Percentiles rank a stretch among this genome's conserved stretches.
Evolutionary conservation across 176 grass and related monocot species (phyloP).

Genomic region (Bolboschoenus planiculmis): DNA sequence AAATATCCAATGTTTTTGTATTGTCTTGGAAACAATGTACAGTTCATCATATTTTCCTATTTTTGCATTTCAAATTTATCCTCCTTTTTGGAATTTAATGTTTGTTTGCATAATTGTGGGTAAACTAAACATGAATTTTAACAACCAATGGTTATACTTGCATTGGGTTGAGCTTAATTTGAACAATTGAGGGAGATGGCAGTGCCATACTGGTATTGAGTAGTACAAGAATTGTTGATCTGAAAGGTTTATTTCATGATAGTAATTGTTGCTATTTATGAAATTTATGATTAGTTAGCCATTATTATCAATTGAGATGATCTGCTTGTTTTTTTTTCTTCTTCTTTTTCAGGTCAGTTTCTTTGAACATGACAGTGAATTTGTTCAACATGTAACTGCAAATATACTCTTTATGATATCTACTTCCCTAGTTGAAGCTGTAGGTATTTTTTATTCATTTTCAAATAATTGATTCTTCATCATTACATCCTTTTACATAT

Average conservation of each 20-base stretch:
- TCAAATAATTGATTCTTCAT: neutral
- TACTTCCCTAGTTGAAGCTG: conserved; percentile 46
- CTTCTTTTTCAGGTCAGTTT: conserved; percentile 68
- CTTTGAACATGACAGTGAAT: conserved; percentile 47
- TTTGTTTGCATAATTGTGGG: neutral
- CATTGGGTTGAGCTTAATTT: neutral
- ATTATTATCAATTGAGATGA: neutral
- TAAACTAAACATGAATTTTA: neutral
- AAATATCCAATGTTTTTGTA: neutral
- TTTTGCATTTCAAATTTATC: conserved; percentile 8
- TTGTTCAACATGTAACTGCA: conserved; percentile 62
- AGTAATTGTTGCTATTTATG: conserved; percentile 2
- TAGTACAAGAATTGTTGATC: neutral
- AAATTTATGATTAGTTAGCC: neutral
- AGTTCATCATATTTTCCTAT: neutral
- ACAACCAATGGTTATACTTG: neutral
- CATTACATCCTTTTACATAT: neutral
- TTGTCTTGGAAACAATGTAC: neutral
- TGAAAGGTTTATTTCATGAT: conserved; percentile 17
- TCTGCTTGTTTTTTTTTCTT: neutral
- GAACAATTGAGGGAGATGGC: neutral
- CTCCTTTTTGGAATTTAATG: neutral
- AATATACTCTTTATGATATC: conserved; percentile 54
- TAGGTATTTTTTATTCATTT: conserved; percentile 34
- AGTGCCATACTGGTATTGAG: neutral